phyloP scores from a whole-genome alignment of 1,284 basidiomycete species.

The Phellinidium pouzarii region DNA sequence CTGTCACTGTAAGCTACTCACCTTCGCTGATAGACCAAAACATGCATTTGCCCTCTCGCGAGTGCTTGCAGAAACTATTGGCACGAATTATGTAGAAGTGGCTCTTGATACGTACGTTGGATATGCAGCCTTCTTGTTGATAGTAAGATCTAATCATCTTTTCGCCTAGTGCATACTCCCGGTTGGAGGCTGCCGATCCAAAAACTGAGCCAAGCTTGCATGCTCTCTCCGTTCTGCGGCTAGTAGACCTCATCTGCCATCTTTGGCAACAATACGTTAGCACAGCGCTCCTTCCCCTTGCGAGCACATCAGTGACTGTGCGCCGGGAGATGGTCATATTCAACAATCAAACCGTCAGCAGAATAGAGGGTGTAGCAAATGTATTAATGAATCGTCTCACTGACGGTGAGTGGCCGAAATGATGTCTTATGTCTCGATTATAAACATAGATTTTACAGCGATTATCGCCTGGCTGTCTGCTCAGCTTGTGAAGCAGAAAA shows the following conservation, averaged over 20 bases:
- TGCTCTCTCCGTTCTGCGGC: slow-evolving; percentile 58
- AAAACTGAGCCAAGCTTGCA: slow-evolving; percentile 80
- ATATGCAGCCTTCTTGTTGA: not conserved
- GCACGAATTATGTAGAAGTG: slow-evolving; percentile 82
- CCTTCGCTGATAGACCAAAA: slow-evolving; percentile 65
- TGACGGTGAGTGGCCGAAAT: slow-evolving; percentile 54
- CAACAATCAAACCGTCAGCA: slow-evolving; percentile 84
- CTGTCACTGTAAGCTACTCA: slow-evolving; percentile 6
- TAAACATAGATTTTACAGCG: slow-evolving; percentile 39
- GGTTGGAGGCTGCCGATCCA: slow-evolving; percentile 67
- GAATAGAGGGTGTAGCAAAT: slow-evolving; percentile 86
- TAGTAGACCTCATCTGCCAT: slow-evolving; percentile 86
- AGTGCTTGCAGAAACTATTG: slow-evolving; percentile 85
- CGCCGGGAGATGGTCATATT: slow-evolving; percentile 92
- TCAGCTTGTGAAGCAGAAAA: slow-evolving; percentile 89
- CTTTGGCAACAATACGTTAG: slow-evolving; percentile 97
- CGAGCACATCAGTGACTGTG: slow-evolving; percentile 78
- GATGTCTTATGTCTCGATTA: not conserved
- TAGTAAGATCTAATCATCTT: slow-evolving; percentile 7
- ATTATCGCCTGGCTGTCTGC: slow-evolving; percentile 63
- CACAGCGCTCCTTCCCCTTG: slow-evolving; percentile 85
- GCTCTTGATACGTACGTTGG: slow-evolving; percentile 81
- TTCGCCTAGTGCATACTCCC: slow-evolving; percentile 54
- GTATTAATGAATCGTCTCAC: slow-evolving; percentile 76
- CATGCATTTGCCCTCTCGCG: slow-evolving; percentile 82